Conservation (phyloP, 371 early-diverging fungal species). For the Caulochytrium protostelioides region DNA sequence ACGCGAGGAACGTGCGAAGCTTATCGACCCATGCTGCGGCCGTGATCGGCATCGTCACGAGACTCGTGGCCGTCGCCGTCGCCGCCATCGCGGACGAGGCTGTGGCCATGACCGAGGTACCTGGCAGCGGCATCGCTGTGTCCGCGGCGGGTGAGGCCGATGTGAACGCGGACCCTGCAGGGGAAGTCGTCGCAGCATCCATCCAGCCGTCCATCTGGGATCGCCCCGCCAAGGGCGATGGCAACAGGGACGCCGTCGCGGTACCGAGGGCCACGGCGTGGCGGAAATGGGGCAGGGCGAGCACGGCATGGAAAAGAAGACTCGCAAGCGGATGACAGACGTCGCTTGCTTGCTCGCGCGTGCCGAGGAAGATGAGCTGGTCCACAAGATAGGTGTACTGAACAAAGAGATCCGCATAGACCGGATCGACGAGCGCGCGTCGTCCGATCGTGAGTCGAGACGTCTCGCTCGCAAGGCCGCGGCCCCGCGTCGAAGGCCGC, state of each 20-base stretch:
- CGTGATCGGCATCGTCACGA: not conserved
- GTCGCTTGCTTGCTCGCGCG: conserved; percentile 39
- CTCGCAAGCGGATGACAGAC: conserved; percentile 36
- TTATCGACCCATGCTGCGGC: not conserved
- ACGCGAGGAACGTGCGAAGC: not conserved
- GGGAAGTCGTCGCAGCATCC: not conserved
- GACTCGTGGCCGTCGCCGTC: not conserved
- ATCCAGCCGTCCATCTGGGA: too few relatives aligned
- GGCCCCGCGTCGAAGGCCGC: conserved; percentile 1
- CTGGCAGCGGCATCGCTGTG: too few relatives aligned
- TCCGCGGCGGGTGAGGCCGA: too few relatives aligned
- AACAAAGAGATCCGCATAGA: conserved; percentile 27
- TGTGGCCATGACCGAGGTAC: too few relatives aligned
- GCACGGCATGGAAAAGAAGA: conserved; percentile 21
- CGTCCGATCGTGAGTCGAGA: conserved; percentile 1
- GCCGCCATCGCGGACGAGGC: not conserved
- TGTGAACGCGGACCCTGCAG: not conserved
- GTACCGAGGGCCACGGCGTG: too few relatives aligned
- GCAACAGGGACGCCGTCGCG: too few relatives aligned
- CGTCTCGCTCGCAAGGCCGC: not conserved
- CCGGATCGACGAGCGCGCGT: conserved; percentile 7
- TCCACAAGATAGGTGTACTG: conserved; percentile 41
- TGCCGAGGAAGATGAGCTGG: conserved; percentile 40
- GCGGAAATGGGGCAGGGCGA: too few relatives aligned
- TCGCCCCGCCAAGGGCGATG: too few relatives aligned